Evolutionary conservation across 2,329 filamentous ascomycete species (phyloP).

Genomic region (Keithomyces neogunnii): DNA sequence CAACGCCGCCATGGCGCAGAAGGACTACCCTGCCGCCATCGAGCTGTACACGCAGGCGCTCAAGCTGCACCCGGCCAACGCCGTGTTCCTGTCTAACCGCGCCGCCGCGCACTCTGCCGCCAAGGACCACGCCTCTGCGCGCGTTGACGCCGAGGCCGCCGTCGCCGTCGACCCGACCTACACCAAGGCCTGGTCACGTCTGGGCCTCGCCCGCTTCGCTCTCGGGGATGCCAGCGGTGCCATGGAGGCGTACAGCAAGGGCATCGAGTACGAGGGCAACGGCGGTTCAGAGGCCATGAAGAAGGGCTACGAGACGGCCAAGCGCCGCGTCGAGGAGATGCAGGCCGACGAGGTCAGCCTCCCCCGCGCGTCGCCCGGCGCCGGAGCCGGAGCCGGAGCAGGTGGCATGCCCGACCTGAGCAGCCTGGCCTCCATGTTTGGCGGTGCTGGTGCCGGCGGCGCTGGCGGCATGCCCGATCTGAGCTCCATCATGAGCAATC

Average conservation of each 20-base stretch:
- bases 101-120: conserved; percentile 85
- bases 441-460: conserved; percentile 50
- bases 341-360: conserved; percentile 35
- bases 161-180: conserved; percentile 83
- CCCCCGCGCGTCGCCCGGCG: conserved; percentile 40
- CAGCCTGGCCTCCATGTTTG: conserved; percentile 64
- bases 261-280: conserved; percentile 88
- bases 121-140: conserved; percentile 75
- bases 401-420: conserved; percentile 65
- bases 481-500: conserved; percentile 84
- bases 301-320: conserved; percentile 91
- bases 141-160: conserved; percentile 82
- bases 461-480: conserved; percentile 84
- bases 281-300: conserved; percentile 96
- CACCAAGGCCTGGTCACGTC: conserved; percentile 92
- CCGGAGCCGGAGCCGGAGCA: conserved; percentile 38
- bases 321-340: conserved; percentile 76
- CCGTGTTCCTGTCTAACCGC: conserved; percentile 96
- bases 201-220: conserved; percentile 86
- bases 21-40: conserved; percentile 79
- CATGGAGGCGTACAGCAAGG: conserved; percentile 90
- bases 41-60: conserved; percentile 84
- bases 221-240: conserved; percentile 83
- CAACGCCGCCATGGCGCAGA: conserved; percentile 90
- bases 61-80: conserved; percentile 71